phyloP scores from a whole-genome alignment of 1,284 basidiomycete species.

The Heterobasidion occidentale region DNA sequence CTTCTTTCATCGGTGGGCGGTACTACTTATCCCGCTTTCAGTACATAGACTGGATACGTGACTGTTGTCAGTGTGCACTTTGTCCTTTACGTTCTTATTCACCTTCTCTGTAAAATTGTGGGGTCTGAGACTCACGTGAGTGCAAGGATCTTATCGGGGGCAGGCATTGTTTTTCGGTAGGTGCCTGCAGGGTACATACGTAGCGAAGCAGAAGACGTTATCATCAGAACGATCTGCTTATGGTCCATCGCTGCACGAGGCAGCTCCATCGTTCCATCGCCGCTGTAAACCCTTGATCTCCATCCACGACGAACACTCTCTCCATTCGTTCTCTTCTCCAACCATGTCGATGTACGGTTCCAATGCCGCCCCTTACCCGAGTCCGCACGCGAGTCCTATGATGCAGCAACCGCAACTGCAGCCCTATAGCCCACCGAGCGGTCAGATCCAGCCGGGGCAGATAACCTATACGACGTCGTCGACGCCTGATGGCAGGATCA shows the following conservation, averaged over 20 bases:
- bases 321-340: background rate
- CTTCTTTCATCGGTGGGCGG: background rate
- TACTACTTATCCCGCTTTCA: background rate
- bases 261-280: background rate
- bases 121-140: no score
- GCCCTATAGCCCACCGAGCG: slow-evolving; percentile 11
- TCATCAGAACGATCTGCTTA: background rate
- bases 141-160: background rate
- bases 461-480: slow-evolving; percentile 62
- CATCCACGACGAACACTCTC: slow-evolving; percentile 1
- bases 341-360: slow-evolving; percentile 10
- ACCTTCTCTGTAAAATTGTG: background rate
- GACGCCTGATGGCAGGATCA: slow-evolving; percentile 46
- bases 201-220: background rate
- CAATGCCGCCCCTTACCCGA: slow-evolving; percentile 8
- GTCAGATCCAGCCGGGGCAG: slow-evolving; percentile 45
- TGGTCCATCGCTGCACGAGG: background rate
- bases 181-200: background rate
- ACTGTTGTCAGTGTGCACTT: background rate
- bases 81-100: background rate
- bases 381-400: slow-evolving; percentile 5
- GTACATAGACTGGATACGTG: background rate
- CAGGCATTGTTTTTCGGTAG: background rate
- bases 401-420: slow-evolving; percentile 3
- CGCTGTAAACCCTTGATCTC: background rate